These are phyloP conservation scores for Neurospora sp. DNA, from an alignment of 495 filamentous ascomycete species.

Conservation along the genomic window DNA sequence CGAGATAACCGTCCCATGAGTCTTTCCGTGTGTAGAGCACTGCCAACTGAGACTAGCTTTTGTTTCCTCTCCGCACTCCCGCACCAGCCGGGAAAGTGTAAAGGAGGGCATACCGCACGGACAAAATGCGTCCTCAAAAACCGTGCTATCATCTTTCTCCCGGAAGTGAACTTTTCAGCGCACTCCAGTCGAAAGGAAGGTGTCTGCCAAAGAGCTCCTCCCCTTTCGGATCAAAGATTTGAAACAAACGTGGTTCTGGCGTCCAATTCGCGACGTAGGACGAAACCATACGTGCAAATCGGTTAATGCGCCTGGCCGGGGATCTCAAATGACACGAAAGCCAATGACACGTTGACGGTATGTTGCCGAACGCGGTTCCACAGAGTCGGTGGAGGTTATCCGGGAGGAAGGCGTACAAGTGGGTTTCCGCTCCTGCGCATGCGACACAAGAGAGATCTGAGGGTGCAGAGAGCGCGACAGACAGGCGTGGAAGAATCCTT, in stretches of 20 bases:
- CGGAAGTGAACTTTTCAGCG: slow-evolving; percentile 26
- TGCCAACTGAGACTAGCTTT: slow-evolving; percentile 78
- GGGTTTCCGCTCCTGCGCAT: background rate
- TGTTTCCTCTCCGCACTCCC: slow-evolving; percentile 60
- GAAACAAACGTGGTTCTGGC: slow-evolving; percentile 39
- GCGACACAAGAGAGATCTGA: slow-evolving; percentile 6
- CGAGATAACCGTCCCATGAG: slow-evolving; percentile 23
- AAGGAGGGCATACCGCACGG: slow-evolving; percentile 55
- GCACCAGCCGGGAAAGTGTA: slow-evolving; percentile 11
- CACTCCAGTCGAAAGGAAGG: slow-evolving; percentile 23
- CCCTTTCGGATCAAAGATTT: background rate
- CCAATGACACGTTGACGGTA: slow-evolving; percentile 28
- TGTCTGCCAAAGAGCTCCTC: slow-evolving; percentile 18
- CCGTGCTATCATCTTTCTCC: slow-evolving; percentile 46
- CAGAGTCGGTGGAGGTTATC: slow-evolving; percentile 18
- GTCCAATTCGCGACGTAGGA: slow-evolving; percentile 48
- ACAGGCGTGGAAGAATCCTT: slow-evolving; percentile 20
- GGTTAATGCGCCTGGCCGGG: slow-evolving; percentile 66
- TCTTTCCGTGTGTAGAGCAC: slow-evolving; percentile 62
- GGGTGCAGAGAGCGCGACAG: slow-evolving; percentile 29
- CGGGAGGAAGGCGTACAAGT: background rate
- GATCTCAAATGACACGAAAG: slow-evolving; percentile 25
- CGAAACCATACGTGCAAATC: slow-evolving; percentile 42
- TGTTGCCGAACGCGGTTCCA: slow-evolving; percentile 33
- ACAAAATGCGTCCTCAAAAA: slow-evolving; percentile 83